phyloP scores from a whole-genome alignment of 805 yeast species.

The Saccharomycopsis olivae region DNA sequence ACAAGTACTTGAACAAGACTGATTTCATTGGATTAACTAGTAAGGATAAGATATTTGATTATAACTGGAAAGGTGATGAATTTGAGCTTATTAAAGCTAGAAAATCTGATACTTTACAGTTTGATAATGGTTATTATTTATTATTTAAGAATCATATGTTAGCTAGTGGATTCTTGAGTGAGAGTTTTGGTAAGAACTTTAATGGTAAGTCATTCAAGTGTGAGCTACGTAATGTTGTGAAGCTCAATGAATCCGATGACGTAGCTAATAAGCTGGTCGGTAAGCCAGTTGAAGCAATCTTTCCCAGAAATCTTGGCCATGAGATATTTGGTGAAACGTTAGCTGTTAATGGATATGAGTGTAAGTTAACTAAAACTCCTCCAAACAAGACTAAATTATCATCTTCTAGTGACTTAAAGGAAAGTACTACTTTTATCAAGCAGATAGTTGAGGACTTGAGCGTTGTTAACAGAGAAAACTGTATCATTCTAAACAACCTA shows the following conservation, averaged over 20 bases:
- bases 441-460: not conserved
- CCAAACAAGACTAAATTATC: not conserved
- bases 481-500: constrained; percentile 11
- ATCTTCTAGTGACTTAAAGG: not conserved
- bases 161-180: not conserved
- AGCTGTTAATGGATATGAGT: too few species aligned
- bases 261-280: not conserved
- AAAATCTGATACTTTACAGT: constrained; percentile 2
- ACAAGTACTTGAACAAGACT: too few species aligned
- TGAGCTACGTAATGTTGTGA: not conserved
- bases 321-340: not conserved
- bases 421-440: not conserved
- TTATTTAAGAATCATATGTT: constrained; percentile 3
- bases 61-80: constrained; percentile 5
- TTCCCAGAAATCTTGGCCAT: not conserved
- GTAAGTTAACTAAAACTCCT: too few species aligned
- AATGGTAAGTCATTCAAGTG: not conserved
- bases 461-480: constrained; percentile 6
- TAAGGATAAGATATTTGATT: too few species aligned
- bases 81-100: constrained; percentile 11
- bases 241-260: not conserved
- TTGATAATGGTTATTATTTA: constrained; percentile 11
- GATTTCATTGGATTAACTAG: too few species aligned
- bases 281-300: too few species aligned
- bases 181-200: not conserved